Evolutionary conservation across 139 green algal species (phyloP).

Genomic region (Chara braunii): DNA sequence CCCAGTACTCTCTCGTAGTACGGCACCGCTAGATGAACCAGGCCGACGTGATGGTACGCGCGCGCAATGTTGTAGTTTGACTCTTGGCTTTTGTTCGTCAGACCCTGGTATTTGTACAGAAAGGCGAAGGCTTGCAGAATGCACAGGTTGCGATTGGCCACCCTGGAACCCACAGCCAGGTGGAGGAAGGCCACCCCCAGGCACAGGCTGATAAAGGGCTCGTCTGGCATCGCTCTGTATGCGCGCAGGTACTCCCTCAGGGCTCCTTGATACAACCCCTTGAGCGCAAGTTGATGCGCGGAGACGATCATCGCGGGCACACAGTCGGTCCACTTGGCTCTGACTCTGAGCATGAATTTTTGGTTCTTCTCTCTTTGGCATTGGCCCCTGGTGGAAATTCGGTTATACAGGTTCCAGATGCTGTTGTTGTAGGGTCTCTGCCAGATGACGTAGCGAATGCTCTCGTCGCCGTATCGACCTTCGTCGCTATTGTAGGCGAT

Average conservation of each 20-base stretch:
- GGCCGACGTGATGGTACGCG: conserved; percentile 54
- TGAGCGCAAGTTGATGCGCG: conserved; percentile 7
- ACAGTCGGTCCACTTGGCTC: neutral
- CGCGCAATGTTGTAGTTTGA: conserved; percentile 72
- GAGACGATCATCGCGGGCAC: conserved; percentile 6
- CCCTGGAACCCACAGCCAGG: neutral
- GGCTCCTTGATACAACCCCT: neutral
- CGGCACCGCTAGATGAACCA: conserved; percentile 63
- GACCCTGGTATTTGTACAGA: conserved; percentile 50
- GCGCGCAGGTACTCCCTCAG: conserved; percentile 18
- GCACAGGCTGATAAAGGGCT: conserved; percentile 20
- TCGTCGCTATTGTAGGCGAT: too few relatives aligned
- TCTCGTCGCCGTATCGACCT: too few relatives aligned
- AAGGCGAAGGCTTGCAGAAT: conserved; percentile 60
- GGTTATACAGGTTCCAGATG: neutral
- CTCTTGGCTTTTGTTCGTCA: conserved; percentile 42
- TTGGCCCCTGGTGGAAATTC: neutral
- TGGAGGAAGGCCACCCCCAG: conserved; percentile 12
- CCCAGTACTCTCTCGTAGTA: conserved; percentile 52
- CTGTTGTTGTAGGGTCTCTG: neutral
- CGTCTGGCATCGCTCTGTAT: neutral
- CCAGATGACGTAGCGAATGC: neutral
- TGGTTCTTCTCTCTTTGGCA: neutral
- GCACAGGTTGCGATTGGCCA: conserved; percentile 14
- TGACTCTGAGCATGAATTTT: conserved; percentile 17